Evolutionary conservation across 2,329 filamentous ascomycete genomes (phyloP).

Genomic region (Berkeleyomyces basicola): DNA sequence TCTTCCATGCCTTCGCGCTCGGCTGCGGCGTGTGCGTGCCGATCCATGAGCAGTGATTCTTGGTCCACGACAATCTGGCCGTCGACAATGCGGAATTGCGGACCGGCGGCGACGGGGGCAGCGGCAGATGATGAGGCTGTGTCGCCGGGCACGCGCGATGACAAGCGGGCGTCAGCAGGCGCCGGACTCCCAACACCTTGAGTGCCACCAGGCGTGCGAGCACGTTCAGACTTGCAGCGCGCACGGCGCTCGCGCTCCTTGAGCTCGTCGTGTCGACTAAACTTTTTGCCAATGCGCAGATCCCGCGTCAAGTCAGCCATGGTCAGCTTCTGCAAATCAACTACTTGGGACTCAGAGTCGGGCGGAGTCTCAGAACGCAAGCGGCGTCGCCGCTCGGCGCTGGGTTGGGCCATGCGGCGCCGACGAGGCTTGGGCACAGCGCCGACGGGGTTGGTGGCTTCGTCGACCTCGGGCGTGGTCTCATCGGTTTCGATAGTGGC

Average conservation of each 20-base stretch:
- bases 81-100: conserved; percentile 47
- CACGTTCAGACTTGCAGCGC: conserved; percentile 14
- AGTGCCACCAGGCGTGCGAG: conserved; percentile 20
- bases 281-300: conserved; percentile 55
- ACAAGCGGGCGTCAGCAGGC: neutral
- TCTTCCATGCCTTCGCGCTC: conserved; percentile 39
- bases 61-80: conserved; percentile 59
- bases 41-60: conserved; percentile 48
- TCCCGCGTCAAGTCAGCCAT: conserved; percentile 60
- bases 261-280: conserved; percentile 57
- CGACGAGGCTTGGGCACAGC: conserved; percentile 15
- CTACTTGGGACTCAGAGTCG: conserved; percentile 42
- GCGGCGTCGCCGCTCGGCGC: conserved; percentile 18
- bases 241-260: conserved; percentile 43
- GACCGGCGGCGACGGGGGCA: conserved; percentile 25
- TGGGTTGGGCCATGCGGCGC: neutral
- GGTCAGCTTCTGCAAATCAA: conserved; percentile 49
- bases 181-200: conserved; percentile 4
- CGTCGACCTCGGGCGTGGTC: conserved; percentile 14
- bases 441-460: conserved; percentile 15
- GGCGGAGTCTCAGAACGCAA: conserved; percentile 41
- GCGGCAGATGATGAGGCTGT: neutral
- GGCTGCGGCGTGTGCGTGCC: conserved; percentile 44
- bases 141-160: conserved; percentile 15
- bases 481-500: conserved; percentile 15